Percentiles rank a stretch among this genome's conserved stretches.
These are phyloP conservation scores for Volvox carteri DNA, from an alignment of 163 green algal genomes.

Conservation along the genomic window DNA sequence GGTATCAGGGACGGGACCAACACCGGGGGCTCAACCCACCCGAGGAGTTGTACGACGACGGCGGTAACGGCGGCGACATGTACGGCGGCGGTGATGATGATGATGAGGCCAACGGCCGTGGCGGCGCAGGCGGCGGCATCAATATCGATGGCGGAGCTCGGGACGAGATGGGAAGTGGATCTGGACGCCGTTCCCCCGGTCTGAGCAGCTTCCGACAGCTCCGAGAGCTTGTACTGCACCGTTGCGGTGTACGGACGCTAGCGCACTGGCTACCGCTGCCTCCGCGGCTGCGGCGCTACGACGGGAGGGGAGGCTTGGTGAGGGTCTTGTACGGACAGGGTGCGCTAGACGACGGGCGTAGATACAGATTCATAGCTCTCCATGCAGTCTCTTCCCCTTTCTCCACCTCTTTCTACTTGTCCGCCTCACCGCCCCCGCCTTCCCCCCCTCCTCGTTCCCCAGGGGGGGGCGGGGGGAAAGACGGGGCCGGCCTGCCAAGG, in stretches of 20 bases:
- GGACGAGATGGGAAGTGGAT: background rate
- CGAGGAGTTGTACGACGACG: no score
- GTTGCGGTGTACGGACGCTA: background rate
- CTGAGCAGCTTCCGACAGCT: background rate
- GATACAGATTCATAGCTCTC: background rate
- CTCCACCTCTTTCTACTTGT: background rate
- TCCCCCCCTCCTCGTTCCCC: background rate
- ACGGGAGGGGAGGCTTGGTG: no score
- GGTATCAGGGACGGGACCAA: no score
- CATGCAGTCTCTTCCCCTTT: background rate
- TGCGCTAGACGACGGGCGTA: no score
- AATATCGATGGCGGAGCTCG: background rate
- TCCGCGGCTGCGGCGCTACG: background rate
- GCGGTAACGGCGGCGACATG: background rate
- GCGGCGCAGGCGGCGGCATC: background rate
- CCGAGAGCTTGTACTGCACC: background rate
- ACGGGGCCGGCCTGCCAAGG: no score
- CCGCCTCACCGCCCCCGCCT: background rate
- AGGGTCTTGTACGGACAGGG: no score
- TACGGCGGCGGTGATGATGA: background rate
- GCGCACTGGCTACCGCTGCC: conserved; percentile 11
- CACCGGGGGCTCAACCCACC: no score
- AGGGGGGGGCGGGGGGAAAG: no score
- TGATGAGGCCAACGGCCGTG: background rate
- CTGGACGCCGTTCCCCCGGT: background rate